Percentiles rank a stretch among this genome's conserved stretches.
Evolutionary conservation across 2,329 filamentous ascomycete genomes (phyloP).

Genomic region (Rutstroemia sp.): DNA sequence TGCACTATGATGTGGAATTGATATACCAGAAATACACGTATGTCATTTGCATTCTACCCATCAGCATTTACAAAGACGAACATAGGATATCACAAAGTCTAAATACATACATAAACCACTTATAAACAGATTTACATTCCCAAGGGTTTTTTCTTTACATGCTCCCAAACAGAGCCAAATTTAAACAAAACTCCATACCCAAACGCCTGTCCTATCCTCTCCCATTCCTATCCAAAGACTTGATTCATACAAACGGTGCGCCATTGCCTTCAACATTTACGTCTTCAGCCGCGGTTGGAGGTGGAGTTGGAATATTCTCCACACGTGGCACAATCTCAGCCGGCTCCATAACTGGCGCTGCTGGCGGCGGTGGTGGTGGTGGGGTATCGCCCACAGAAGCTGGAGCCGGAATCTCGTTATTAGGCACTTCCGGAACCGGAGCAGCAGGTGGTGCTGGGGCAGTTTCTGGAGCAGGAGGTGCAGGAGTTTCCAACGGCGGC

Average conservation of each 20-base stretch:
- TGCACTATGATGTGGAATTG: too few species aligned
- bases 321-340: not conserved
- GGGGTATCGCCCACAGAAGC: not conserved
- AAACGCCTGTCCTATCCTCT: too few species aligned
- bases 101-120: not conserved
- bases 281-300: not conserved
- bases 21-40: too few species aligned
- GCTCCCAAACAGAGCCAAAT: too few species aligned
- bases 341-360: not conserved
- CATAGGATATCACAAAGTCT: not conserved
- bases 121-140: not conserved
- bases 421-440: not conserved
- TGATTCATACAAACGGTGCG: not conserved
- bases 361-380: too few species aligned
- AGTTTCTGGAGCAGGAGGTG: not conserved
- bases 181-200: too few species aligned
- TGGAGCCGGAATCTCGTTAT: not conserved
- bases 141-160: not conserved
- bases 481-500: not conserved
- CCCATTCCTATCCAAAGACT: not conserved
- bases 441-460: not conserved
- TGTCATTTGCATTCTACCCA: too few species aligned
- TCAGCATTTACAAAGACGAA: not conserved
- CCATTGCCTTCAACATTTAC: not conserved
- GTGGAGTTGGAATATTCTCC: not conserved